Base-by-base conservation (phyloP, 2,329 filamentous ascomycete species). In the Macroventuria anomochaeta region DNA sequence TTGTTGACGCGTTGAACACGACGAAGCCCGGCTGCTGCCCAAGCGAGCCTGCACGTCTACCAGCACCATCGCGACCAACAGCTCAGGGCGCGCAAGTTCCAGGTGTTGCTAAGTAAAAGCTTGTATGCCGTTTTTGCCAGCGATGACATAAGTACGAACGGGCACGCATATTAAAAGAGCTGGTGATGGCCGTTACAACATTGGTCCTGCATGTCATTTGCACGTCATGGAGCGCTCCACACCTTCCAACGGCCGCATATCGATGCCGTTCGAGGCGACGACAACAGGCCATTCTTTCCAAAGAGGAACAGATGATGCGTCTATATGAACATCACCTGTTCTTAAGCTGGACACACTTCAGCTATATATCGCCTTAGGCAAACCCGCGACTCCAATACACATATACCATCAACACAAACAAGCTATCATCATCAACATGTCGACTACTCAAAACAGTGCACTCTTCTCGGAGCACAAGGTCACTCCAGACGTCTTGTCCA, bases 401-500 rank as follows among this genome's bases (percentile, higher is more conserved):
- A 5, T 20, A 21, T 20, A 20, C 21, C 10, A 7, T 31, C 4
- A 11, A 43, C 13, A 11, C 7, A 23, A 20, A 1, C 12, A 6
- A 17, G 33, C 13, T 3, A 31, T 15, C 3, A 25, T 0, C 10
- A 20, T 12, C 10, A 33, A 21, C 5, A 48, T 53, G 50, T 42
- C 50, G 15, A 47, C 25, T 28, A 13, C 32, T 15, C 37, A 33
- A 13, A 42, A 47, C 32, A 53, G 32, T 7, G 50, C 50, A 10
- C 50, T 53, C 2, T 42, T 53, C 21, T 53, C 43, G 12, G 23
- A 53, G 20, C 32, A 53, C 43, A 63, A 62, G n/a, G 52, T 66
- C 15, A 63, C 64, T 6, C 59, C 62, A 15, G 60, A 63, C 32
- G 60, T 64, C 3, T 43, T 66, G 5, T 51, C 60, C 1, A 55